A percentile compares a stretch with the other conserved stretches of the same genome.
These are phyloP conservation scores for Ceratocystis destructans DNA, from an alignment of 2,329 filamentous ascomycete species.

Conservation along the genomic window DNA sequence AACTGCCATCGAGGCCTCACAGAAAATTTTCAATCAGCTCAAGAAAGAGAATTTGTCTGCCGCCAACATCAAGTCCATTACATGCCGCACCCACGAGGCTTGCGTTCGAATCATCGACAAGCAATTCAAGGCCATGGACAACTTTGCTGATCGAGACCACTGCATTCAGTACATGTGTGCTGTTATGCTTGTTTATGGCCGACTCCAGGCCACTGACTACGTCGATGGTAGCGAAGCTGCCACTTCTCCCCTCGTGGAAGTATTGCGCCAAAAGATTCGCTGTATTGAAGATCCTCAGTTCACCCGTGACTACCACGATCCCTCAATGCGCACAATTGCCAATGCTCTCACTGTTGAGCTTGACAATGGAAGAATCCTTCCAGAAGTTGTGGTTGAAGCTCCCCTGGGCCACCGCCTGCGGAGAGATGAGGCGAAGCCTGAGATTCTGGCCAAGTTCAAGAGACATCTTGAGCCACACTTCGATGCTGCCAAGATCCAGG, in stretches of 20 bases:
- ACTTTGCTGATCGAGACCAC: slow-evolving; percentile 98
- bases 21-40: slow-evolving; percentile 75
- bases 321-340: slow-evolving; percentile 83
- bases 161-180: slow-evolving; percentile 99
- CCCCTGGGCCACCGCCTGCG: slow-evolving; percentile 84
- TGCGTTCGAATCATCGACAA: slow-evolving; percentile 99
- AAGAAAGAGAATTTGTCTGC: slow-evolving; percentile 77
- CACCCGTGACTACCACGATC: slow-evolving; percentile 91
- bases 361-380: slow-evolving; percentile 82
- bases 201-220: slow-evolving; percentile 88
- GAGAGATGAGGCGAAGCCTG: slow-evolving; percentile 92
- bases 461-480: slow-evolving; percentile 80
- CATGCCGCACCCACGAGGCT: slow-evolving; percentile 93
- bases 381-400: slow-evolving; percentile 85
- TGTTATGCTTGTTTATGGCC: slow-evolving; percentile 90
- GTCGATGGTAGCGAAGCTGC: slow-evolving; percentile 84
- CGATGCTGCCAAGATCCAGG: slow-evolving; percentile 57
- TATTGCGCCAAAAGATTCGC: slow-evolving; percentile 80
- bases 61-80: slow-evolving; percentile 83
- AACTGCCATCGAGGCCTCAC: slow-evolving; percentile 88
- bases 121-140: slow-evolving; percentile 99
- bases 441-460: slow-evolving; percentile 92
- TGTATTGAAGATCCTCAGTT: slow-evolving; percentile 95
- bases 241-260: slow-evolving; percentile 76
- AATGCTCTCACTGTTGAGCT: slow-evolving; percentile 92